Evolutionary conservation across 345 rosid genomes (phyloP), one percentile per base, ranked within the genome.

Genomic region (Raphanus raphanistrum): DNA sequence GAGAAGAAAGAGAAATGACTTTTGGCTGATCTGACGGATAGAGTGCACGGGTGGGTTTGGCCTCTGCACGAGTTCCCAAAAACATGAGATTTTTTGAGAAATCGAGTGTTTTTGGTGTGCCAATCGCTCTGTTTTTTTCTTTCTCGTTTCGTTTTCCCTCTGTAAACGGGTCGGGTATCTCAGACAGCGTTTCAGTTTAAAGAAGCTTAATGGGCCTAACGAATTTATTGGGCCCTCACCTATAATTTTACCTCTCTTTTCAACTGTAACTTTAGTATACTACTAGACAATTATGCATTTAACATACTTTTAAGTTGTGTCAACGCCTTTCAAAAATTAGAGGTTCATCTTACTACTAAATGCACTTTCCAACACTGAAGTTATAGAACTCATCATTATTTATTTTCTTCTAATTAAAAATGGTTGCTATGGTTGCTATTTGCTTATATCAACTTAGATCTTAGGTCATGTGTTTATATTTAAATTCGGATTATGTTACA

Each of bases 21-120:
- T 45, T 79, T 82, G 84, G 76, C 85, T 5, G 79, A 79, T 79
- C 62, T 74, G 50, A 79, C 73, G 45, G 74, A 79, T 67, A 10
- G 86, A 63, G 88, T 79, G 84, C 88, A 84, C 81, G 89, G 77
- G 71, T 79, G 84, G 84, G 83, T 85, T 84, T 82, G 86, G 76
- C 52, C 81, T 81, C 77, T 75, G 80, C 73, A 78, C 81, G 63
- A 68, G 29, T 50, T 50, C 8, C 8, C 21, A 50, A 50, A n/a
- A 50, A 50, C 57, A 50, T 11, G 1, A 50, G 17, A 50, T 50
- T 50, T 50, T 45, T 50, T n/a, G 25, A 50, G 57, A 50, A 21
- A 21, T 21, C 1, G 21, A 21, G 21, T 21, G 21, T 21, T 21
- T 21, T 21, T 21, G 21, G 21, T 21, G 21, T 21, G 21, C 21